Base-by-base conservation (phyloP, 306 rosid genomes). In the Vicia sativa region DNA sequence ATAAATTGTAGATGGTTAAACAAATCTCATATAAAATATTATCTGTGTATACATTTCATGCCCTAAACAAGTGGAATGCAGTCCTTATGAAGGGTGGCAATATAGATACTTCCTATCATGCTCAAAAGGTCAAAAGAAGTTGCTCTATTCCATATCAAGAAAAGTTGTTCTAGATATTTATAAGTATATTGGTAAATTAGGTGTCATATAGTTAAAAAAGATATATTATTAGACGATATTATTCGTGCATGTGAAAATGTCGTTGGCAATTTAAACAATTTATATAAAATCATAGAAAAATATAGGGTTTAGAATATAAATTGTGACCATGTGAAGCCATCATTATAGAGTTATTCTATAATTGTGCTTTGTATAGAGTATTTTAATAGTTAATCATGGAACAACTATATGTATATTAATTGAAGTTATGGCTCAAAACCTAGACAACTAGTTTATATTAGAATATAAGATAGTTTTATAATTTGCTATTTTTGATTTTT, bases 121-220 rank as follows among this genome's bases (percentile, higher is more conserved):
- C 9, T 31, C 6, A 31, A 42, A 42, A 42, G 4, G 46, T 42
- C 46, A 42, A 42, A n/a, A 42, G 14, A 42, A 42, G 46, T 12
- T 42, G 46, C 37, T 31, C 37, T 31, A 31, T 6, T 31, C 37
- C 37, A 31, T 21, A 21, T 31, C 9, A 6, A 31, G 37, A 31
- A 31, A 48, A 16, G 55, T 9, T 48, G 55, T 31, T 53, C 59
- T 21, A 53, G 34, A 53, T 53, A 53, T 23, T 53, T 53, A 11
- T 11, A 23, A 21, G 15, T 13, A 21, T 21, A 52, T 18, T 48
- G 25, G 2, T 16, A 15, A 16, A 16, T 18, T 49, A 18, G 7
- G 19, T 50, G 21, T 21, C 5, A 9, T 3, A 49, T 49, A 49
- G 3, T 18, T 18, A 0, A 3, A n/a, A n/a, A n/a, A 15, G 2